Percentiles rank a stretch among this genome's conserved stretches.
phyloP scores from a whole-genome alignment of 2,329 filamentous ascomycete species.

The Exophiala aquamarina region DNA sequence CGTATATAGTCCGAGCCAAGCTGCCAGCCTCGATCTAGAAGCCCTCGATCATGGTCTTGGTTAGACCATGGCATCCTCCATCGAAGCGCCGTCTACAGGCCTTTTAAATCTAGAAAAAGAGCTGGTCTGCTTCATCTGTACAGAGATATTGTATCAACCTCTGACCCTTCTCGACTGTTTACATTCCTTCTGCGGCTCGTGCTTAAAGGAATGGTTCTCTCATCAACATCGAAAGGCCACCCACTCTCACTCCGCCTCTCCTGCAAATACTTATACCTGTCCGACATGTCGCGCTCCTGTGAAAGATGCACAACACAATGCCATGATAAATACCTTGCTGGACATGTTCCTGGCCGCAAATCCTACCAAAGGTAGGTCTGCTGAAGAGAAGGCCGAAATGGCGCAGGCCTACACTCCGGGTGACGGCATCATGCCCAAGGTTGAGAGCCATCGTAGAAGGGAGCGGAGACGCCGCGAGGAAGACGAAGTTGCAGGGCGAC shows the following conservation, averaged over 20 bases:
- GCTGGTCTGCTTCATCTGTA: conserved; percentile 95
- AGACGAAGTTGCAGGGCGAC: conserved; percentile 51
- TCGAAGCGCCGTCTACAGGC: conserved; percentile 29
- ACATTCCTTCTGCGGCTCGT: conserved; percentile 94
- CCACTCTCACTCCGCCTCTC: conserved; percentile 40
- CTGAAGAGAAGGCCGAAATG: conserved; percentile 74
- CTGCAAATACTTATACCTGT: conserved; percentile 70
- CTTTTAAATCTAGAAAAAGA: conserved; percentile 81
- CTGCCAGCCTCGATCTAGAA: too few relatives aligned
- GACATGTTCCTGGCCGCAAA: conserved; percentile 84
- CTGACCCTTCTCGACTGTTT: conserved; percentile 89
- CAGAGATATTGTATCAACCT: conserved; percentile 88
- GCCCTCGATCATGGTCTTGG: too few relatives aligned
- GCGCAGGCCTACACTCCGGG: conserved; percentile 74
- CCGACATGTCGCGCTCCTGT: conserved; percentile 87
- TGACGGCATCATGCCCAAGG: conserved; percentile 72
- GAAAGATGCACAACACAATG: conserved; percentile 84
- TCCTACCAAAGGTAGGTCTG: conserved; percentile 69
- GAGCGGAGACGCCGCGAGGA: conserved; percentile 47
- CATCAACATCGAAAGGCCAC: conserved; percentile 66
- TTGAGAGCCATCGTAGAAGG: conserved; percentile 53
- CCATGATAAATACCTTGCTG: conserved; percentile 82
- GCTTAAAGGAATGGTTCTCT: conserved; percentile 92
- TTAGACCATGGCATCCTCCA: too few relatives aligned
- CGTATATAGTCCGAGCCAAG: too few relatives aligned